phyloP scores from a whole-genome alignment of 2,329 filamentous ascomycete genomes.

The Colletotrichum karsti region DNA sequence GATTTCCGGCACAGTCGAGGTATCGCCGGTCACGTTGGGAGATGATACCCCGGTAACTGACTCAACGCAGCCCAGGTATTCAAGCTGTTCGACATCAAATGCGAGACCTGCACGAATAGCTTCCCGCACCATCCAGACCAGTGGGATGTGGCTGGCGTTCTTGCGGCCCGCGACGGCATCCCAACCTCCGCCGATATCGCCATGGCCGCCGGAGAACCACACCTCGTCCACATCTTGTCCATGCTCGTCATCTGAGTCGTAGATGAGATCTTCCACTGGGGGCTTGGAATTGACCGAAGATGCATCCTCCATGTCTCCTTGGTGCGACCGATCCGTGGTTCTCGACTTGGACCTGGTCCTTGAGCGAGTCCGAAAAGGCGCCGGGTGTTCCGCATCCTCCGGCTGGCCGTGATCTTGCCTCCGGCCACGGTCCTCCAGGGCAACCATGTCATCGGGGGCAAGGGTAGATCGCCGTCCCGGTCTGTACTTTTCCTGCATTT shows the following conservation, averaged over 20 bases:
- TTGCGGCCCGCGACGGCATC: slow-evolving; percentile 63
- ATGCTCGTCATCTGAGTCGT: slow-evolving; percentile 52
- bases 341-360: slow-evolving; percentile 33
- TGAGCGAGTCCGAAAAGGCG: slow-evolving; percentile 52
- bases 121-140: slow-evolving; percentile 75
- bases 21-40: not conserved
- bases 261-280: slow-evolving; percentile 40
- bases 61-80: slow-evolving; percentile 70
- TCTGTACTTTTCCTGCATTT: slow-evolving; percentile 47
- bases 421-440: slow-evolving; percentile 12
- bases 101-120: slow-evolving; percentile 70
- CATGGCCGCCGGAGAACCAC: slow-evolving; percentile 83
- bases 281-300: slow-evolving; percentile 22
- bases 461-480: slow-evolving; percentile 23
- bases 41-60: slow-evolving; percentile 3
- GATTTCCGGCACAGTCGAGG: slow-evolving; percentile 40
- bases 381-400: slow-evolving; percentile 41
- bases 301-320: slow-evolving; percentile 1
- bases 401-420: not conserved
- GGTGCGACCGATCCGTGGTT: not conserved
- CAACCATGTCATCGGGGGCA: slow-evolving; percentile 23
- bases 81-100: slow-evolving; percentile 75
- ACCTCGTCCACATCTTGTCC: slow-evolving; percentile 82
- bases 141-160: slow-evolving; percentile 72
- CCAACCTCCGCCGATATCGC: slow-evolving; percentile 83